Conservation (phyloP, 2,329 filamentous ascomycete genomes). For the Amauroascus niger region DNA sequence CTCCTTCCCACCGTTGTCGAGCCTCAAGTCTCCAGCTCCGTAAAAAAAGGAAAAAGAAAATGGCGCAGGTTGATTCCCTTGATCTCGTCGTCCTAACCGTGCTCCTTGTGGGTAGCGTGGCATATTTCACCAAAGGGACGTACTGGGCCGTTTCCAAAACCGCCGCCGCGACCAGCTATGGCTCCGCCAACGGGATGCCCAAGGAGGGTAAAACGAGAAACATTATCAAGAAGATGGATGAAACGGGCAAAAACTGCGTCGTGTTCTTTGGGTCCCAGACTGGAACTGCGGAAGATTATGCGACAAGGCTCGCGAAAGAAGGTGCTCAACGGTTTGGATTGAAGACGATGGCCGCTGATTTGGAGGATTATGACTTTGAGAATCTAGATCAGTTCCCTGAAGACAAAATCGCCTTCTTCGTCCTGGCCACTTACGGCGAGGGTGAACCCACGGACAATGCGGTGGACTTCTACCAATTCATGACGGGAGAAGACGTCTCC, state of each 20-base stretch:
- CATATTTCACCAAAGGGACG: constrained; percentile 96
- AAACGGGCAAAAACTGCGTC: constrained; percentile 91
- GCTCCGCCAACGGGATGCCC: constrained; percentile 47
- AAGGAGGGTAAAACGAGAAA: constrained; percentile 80
- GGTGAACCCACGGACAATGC: constrained; percentile 98
- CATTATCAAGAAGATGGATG: constrained; percentile 91
- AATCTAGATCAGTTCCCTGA: constrained; percentile 79
- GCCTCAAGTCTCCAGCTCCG: constrained; percentile 13
- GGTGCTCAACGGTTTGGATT: constrained; percentile 91
- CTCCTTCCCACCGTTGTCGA: background rate
- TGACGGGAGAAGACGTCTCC: constrained; percentile 66
- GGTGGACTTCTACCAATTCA: constrained; percentile 97
- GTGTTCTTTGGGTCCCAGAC: constrained; percentile 99
- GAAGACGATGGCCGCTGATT: constrained; percentile 95
- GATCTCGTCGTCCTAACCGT: constrained; percentile 83
- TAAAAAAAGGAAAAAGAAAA: too few relatives aligned
- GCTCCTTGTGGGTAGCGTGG: constrained; percentile 75
- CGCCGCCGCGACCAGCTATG: constrained; percentile 67
- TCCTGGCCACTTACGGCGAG: constrained; percentile 94
- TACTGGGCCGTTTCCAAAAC: constrained; percentile 85
- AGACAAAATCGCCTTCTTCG: constrained; percentile 89
- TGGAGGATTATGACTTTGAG: constrained; percentile 96
- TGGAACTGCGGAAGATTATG: constrained; percentile 96
- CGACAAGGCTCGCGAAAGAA: constrained; percentile 90
- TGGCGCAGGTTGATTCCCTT: constrained; percentile 94